These are phyloP conservation scores for Gracilaria gracilis DNA, from an alignment of 23 red algal genomes.

Conservation along the genomic window DNA sequence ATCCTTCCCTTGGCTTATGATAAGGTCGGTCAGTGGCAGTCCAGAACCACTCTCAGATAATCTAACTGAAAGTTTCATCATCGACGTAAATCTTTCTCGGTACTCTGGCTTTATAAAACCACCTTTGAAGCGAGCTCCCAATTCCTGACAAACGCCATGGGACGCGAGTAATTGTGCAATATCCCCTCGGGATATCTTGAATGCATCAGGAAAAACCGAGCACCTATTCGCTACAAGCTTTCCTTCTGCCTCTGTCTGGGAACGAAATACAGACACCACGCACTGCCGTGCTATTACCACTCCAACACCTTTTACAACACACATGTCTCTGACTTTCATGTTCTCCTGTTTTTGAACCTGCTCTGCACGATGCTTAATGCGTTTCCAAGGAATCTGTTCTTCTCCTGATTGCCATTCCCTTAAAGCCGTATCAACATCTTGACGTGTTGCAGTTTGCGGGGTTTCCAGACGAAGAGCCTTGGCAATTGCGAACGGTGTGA, in stretches of 20 bases:
- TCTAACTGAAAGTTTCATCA: conserved; percentile 31
- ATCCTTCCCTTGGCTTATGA: conserved; percentile 5
- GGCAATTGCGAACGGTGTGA: conserved; percentile 44
- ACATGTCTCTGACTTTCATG: conserved; percentile 43
- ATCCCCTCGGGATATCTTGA: neutral
- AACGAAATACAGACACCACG: conserved; percentile 44
- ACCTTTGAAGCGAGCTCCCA: conserved; percentile 47
- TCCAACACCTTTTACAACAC: conserved; percentile 19
- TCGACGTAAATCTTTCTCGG: conserved; percentile 19
- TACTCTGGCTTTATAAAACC: conserved; percentile 28
- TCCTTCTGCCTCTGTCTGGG: conserved; percentile 35
- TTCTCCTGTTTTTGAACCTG: conserved; percentile 44
- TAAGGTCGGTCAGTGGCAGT: conserved; percentile 41
- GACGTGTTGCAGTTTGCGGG: conserved; percentile 7
- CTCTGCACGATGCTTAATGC: conserved; percentile 53
- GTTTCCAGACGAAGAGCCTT: conserved; percentile 55
- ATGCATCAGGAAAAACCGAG: neutral
- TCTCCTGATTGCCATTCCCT: conserved; percentile 8
- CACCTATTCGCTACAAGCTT: conserved; percentile 23
- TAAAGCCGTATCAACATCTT: conserved; percentile 10
- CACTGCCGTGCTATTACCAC: conserved; percentile 39
- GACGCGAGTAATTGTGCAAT: conserved; percentile 33
- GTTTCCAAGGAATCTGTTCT: conserved; percentile 36
- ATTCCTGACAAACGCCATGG: conserved; percentile 58
- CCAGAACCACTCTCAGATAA: conserved; percentile 50